phyloP scores from a whole-genome alignment of 1,139 yeast genomes.

The Protomyces lactucae-debilis region DNA sequence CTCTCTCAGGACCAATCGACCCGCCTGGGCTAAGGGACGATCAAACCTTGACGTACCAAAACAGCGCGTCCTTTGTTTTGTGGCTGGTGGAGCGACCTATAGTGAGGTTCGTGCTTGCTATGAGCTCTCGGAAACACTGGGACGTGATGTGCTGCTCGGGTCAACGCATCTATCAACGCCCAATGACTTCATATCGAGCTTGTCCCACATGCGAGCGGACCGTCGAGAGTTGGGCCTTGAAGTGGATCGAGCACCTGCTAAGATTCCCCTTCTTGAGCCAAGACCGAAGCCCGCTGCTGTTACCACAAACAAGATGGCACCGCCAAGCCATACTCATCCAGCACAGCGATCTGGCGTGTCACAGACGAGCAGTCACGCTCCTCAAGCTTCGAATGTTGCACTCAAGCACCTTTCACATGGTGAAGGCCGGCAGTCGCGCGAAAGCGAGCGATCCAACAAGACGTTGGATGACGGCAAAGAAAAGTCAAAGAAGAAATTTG shows the following conservation, averaged over 20 bases:
- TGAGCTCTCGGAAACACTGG: slow-evolving; percentile 57
- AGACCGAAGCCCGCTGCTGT: slow-evolving; percentile 24
- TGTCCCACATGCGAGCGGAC: slow-evolving; percentile 3
- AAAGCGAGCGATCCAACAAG: slow-evolving; percentile 4
- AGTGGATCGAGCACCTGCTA: slow-evolving; percentile 1
- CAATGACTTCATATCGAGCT: slow-evolving; percentile 42
- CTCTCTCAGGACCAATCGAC: slow-evolving; percentile 36
- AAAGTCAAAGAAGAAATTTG: slow-evolving; percentile 28
- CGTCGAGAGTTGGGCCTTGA: slow-evolving; percentile 14
- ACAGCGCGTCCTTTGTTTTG: slow-evolving; percentile 71
- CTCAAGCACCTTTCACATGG: background rate
- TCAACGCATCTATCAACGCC: slow-evolving; percentile 76
- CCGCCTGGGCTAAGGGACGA: slow-evolving; percentile 38
- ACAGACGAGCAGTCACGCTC: background rate
- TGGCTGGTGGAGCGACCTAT: slow-evolving; percentile 86
- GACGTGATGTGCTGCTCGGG: slow-evolving; percentile 77
- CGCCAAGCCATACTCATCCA: background rate
- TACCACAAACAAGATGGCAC: slow-evolving; percentile 5
- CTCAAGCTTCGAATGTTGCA: background rate
- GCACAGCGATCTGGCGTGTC: background rate
- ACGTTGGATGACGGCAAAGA: slow-evolving; percentile 10
- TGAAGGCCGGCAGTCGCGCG: background rate
- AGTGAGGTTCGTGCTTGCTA: slow-evolving; percentile 75
- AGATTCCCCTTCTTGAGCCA: slow-evolving; percentile 16
- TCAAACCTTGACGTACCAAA: slow-evolving; percentile 59